Evolutionary conservation across 177 flowering plant genomes (phyloP), one percentile per base, ranked within the genome.

Genomic region (Vitis hybrid): DNA sequence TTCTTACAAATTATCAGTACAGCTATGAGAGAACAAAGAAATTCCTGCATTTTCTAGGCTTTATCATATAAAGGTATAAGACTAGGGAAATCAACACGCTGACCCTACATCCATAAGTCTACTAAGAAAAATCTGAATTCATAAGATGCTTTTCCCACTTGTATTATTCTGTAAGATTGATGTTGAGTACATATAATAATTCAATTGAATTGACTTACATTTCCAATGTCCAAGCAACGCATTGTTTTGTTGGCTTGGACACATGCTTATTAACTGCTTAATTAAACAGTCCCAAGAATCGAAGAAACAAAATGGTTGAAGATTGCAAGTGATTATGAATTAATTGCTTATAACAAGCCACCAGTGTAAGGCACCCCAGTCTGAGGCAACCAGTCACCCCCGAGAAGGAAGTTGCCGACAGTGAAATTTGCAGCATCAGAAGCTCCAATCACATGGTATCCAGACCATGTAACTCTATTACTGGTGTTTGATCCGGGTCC

Each of bases 401-500:
- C 92, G 1, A 76, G 17, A 46, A 88, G 9, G 66, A 87, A 88
- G 46, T 51, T 71, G 0, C 84, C 58, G 9, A 81, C 90, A 0
- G 89, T 87, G 61, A 87, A 88, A 72, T 81, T 82, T 6, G 72
- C 70, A 1, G 89, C 91, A 17, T 83, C 90, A 0, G 85, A 77
- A 0, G 83, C 78, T 55, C 79, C 81, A 51, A 83, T 84, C 32
- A 83, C 69, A 56, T 75, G 89, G 58, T 78, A 90, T 30, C 92
- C 95, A 1, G 85, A 71, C 95, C 97, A 93, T 7, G 74, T 77
- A 0, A 91, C 93, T 70, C 98, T 68, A 6, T 65, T 68, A 3
- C 63, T 53, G 0, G 91, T 85, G 17, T 74, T 58, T 0, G 95
- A 80, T n/a, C 97, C 94, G 0, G 85, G 89, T 18, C 98, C 95